Evolutionary conservation across 148 eudicot genomes (phyloP).

Genomic region (Chenopodium album): DNA sequence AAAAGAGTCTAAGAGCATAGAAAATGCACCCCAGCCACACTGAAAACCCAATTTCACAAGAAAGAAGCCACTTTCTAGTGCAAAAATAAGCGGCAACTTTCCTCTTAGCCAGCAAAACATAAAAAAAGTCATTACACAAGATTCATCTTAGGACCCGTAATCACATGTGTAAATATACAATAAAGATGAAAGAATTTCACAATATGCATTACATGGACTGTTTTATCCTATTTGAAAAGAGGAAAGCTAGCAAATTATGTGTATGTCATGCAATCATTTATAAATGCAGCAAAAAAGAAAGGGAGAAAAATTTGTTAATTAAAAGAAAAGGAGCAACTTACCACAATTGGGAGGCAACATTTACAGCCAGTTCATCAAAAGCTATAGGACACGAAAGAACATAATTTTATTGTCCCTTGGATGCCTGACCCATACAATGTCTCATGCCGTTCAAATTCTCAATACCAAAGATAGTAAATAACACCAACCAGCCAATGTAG

Average conservation of each 20-base stretch:
- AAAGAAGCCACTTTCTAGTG: neutral
- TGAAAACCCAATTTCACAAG: neutral
- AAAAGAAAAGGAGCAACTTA: conserved; percentile 20
- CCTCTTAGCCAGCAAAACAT: neutral
- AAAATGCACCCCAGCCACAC: neutral
- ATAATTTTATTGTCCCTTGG: neutral
- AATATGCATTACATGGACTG: neutral
- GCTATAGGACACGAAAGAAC: neutral
- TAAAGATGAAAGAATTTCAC: neutral
- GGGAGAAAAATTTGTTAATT: neutral
- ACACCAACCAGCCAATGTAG: neutral
- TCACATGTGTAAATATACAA: neutral
- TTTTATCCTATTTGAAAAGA: neutral
- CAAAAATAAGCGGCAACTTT: neutral
- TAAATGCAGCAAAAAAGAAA: neutral
- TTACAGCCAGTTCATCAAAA: conserved; percentile 4
- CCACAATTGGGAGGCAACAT: conserved; percentile 9
- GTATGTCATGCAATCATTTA: neutral
- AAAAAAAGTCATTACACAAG: neutral
- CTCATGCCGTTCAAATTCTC: neutral
- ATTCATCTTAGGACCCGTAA: neutral
- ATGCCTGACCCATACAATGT: conserved; percentile 7
- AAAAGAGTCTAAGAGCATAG: neutral
- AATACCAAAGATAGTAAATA: neutral
- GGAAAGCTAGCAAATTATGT: neutral